These are phyloP conservation scores for Pelargonium citronellum DNA, from an alignment of 441 rosid genomes.

Conservation along the genomic window DNA sequence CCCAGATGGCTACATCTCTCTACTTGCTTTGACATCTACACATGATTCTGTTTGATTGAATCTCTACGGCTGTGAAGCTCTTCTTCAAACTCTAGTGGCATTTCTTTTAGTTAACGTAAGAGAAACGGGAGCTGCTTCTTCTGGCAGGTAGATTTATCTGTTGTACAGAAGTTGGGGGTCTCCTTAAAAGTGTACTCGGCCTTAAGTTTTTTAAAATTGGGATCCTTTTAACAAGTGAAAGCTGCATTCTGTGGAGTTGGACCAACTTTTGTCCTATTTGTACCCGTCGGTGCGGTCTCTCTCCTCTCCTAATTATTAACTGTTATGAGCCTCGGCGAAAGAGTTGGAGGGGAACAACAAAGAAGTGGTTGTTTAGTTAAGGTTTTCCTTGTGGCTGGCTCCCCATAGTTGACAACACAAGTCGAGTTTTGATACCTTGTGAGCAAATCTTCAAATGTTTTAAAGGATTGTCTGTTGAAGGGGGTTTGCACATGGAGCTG, in stretches of 20 bases:
- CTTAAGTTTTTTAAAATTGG: not conserved
- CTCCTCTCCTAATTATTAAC: too few species aligned
- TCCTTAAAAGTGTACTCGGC: not conserved
- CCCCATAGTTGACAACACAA: too few species aligned
- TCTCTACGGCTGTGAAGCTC: constrained; percentile 46
- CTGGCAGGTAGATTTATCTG: constrained; percentile 58
- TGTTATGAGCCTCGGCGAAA: too few species aligned
- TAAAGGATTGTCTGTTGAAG: too few species aligned
- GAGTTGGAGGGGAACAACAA: too few species aligned
- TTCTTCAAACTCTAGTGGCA: constrained; percentile 38
- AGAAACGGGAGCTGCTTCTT: constrained; percentile 51
- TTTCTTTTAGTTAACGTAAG: constrained; percentile 39
- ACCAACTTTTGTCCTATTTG: too few species aligned
- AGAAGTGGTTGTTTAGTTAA: too few species aligned
- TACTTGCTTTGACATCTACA: constrained; percentile 26
- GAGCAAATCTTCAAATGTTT: too few species aligned
- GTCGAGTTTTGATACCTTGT: too few species aligned
- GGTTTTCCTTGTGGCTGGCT: too few species aligned
- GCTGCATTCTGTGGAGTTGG: not conserved
- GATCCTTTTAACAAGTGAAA: not conserved
- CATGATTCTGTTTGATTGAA: constrained; percentile 59
- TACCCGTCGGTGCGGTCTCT: too few species aligned
- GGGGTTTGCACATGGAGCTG: too few species aligned
- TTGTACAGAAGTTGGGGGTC: constrained; percentile 39
- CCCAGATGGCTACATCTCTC: constrained; percentile 24